Conservation (phyloP, 352 stramenopile species). For the Blastocystis sp. region DNA sequence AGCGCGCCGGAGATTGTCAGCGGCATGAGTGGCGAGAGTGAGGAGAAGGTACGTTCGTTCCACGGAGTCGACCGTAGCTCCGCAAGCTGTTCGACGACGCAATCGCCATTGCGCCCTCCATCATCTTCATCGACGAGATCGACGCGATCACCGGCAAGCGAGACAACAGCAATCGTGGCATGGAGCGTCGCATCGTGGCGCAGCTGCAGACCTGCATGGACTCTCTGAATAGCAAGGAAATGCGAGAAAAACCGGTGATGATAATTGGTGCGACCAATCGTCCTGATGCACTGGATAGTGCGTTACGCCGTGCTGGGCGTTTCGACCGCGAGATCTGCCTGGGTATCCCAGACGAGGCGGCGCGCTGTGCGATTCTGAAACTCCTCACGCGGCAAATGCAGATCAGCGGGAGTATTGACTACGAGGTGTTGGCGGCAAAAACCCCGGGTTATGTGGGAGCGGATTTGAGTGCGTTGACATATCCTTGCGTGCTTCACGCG, state of each 20-base stretch:
- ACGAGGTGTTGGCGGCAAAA: conserved; percentile 83
- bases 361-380: conserved; percentile 87
- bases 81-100: conserved; percentile 84
- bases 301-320: conserved; percentile 88
- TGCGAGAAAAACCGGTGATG: conserved; percentile 85
- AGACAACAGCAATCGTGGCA: conserved; percentile 83
- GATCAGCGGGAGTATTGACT: conserved; percentile 88
- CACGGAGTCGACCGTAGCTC: conserved; percentile 80
- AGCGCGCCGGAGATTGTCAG: conserved; percentile 86
- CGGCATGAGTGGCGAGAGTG: conserved; percentile 84
- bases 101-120: conserved; percentile 80
- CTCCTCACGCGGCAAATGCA: conserved; percentile 89
- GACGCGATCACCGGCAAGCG: conserved; percentile 85
- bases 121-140: conserved; percentile 89
- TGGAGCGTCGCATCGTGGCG: conserved; percentile 89
- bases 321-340: conserved; percentile 97
- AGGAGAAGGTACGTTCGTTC: conserved; percentile 73
- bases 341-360: conserved; percentile 90
- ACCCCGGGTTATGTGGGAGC: conserved; percentile 95
- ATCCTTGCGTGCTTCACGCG: not conserved
- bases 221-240: conserved; percentile 76
- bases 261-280: conserved; percentile 95
- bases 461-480: conserved; percentile 89
- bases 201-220: conserved; percentile 80
- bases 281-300: conserved; percentile 91